Evolutionary conservation across 805 yeast species (phyloP), one percentile per base, ranked within the genome.

Genomic region (Starmerella floricola): DNA sequence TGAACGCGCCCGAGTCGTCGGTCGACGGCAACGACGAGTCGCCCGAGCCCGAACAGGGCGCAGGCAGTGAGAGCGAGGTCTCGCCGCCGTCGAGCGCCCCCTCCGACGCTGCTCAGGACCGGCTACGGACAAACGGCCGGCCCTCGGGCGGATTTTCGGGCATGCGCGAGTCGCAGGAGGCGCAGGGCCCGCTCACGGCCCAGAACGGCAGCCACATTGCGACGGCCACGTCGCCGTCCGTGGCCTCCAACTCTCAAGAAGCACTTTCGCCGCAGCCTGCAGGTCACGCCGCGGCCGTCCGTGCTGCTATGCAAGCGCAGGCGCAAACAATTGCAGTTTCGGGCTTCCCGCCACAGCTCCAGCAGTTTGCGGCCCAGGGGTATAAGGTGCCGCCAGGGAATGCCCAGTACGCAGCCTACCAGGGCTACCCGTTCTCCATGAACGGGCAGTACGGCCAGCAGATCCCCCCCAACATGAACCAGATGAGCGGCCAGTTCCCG

Each of bases 1-100:
- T 88, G 58, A 86, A 88, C 62, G 97, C 97, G 8, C 95, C 95
- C n/a, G 94, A 85, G 57, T 76, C 76, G 10, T 66, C 73, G 6
- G 44, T 36, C 3, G 54, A 45, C n/a, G 46, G 52, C 24, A 45
- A 46, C 13, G 44, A 36, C 17, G 41, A 41, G 16, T 35, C 44
- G 16, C 38, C 34, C 3, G 35, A 34, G 15, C 38, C 36, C 15
- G 33, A 28, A 11, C 40, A 33, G 13, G 36, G 11, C 35, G n/a
- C n/a, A n/a, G 31, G 19, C 21, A 16, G 44, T 31, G 31, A 34
- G 34, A 24, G 24, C 4, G 29, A 31, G n/a, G 28, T 19, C 16
- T 29, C 44, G 3, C 39, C 39, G 13, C 34, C 44, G 19, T 34
- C 40, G 31, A 28, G 32, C 1, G 39, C 44, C 3, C 30, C 74